Evolutionary conservation across 805 yeast species (phyloP).

Genomic region (Pachysolen tannophilus): DNA sequence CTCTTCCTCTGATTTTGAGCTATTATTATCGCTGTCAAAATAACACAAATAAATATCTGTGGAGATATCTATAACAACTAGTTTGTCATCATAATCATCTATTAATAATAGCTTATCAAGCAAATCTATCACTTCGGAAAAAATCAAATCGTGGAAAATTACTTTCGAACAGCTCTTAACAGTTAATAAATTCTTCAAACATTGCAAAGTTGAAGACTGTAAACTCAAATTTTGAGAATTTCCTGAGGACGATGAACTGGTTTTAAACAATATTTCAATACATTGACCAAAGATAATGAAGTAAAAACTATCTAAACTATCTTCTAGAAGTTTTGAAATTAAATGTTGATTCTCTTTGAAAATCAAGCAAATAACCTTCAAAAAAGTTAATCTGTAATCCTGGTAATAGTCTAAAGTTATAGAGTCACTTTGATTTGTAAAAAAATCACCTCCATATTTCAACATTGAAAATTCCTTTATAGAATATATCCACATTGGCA

Average conservation of each 20-base stretch:
- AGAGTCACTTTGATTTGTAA: constrained; percentile 30
- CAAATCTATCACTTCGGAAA: constrained; percentile 68
- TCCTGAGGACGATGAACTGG: constrained; percentile 18
- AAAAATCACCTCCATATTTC: constrained; percentile 37
- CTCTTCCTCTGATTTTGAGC: constrained; percentile 25
- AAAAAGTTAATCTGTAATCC: constrained; percentile 67
- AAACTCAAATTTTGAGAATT: constrained; percentile 15
- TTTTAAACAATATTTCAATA: constrained; percentile 58
- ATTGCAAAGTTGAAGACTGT: constrained; percentile 32
- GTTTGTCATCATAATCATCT: constrained; percentile 40
- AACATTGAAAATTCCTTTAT: constrained; percentile 67
- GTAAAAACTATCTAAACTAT: constrained; percentile 58
- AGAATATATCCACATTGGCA: constrained; percentile 73
- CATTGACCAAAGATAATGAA: constrained; percentile 81
- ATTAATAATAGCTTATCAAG: constrained; percentile 64
- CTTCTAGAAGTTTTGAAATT: constrained; percentile 40
- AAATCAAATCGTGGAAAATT: constrained; percentile 58
- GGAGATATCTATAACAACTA: constrained; percentile 46
- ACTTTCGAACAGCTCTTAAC: constrained; percentile 49
- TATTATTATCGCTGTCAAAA: constrained; percentile 19
- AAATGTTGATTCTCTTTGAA: constrained; percentile 40
- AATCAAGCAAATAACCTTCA: constrained; percentile 65
- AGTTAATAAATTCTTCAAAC: constrained; percentile 48
- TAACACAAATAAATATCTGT: constrained; percentile 43
- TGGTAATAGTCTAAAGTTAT: constrained; percentile 40